Conservation (phyloP, 108 stramenopile genomes). For the Cyclotella kingstonii region DNA sequence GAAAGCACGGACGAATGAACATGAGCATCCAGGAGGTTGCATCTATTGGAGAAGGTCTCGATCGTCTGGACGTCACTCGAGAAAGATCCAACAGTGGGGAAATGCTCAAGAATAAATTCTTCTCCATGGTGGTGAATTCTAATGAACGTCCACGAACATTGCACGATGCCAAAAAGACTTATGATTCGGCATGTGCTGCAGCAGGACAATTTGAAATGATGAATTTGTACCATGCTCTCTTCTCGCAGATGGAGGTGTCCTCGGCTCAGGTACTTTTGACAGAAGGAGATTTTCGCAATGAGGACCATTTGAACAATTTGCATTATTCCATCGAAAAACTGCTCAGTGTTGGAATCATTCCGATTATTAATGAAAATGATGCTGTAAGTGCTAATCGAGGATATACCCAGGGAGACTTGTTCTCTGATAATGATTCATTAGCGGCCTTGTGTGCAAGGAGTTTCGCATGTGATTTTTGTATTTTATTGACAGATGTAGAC, state of each 20-base stretch:
- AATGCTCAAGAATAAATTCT: slow-evolving; percentile 21
- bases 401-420: slow-evolving; percentile 85
- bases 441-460: slow-evolving; percentile 87
- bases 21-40: slow-evolving; percentile 64
- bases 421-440: slow-evolving; percentile 95
- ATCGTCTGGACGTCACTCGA: neutral
- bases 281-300: slow-evolving; percentile 83
- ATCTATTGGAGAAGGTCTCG: slow-evolving; percentile 2
- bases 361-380: slow-evolving; percentile 98
- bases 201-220: slow-evolving; percentile 98
- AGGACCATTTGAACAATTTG: slow-evolving; percentile 68
- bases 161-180: slow-evolving; percentile 75
- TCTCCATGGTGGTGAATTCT: slow-evolving; percentile 44
- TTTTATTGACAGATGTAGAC: slow-evolving; percentile 93
- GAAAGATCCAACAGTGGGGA: slow-evolving; percentile 16
- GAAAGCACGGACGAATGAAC: slow-evolving; percentile 61
- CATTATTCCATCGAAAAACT: slow-evolving; percentile 81
- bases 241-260: slow-evolving; percentile 80
- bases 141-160: slow-evolving; percentile 54
- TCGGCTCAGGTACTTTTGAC: slow-evolving; percentile 92
- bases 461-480: slow-evolving; percentile 82
- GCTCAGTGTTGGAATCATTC: slow-evolving; percentile 87
- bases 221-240: slow-evolving; percentile 90
- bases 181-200: slow-evolving; percentile 94
- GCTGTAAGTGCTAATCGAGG: slow-evolving; percentile 91